These are phyloP conservation scores for Thermothelomyces thermophilus DNA, from an alignment of 2,329 filamentous ascomycete species.

Conservation along the genomic window DNA sequence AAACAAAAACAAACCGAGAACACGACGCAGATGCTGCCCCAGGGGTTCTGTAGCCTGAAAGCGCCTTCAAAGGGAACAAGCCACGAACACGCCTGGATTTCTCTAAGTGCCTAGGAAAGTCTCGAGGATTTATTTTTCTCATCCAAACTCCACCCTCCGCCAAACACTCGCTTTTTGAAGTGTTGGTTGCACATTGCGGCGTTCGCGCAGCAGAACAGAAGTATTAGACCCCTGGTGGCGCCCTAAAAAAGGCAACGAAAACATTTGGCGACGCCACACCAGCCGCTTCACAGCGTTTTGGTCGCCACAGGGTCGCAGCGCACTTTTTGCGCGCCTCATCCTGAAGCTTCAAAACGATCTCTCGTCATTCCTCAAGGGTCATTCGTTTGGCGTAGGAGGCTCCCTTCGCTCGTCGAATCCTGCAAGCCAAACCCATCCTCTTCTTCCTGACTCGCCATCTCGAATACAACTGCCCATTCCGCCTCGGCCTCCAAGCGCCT, in stretches of 20 bases:
- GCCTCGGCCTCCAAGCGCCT: not conserved
- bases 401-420: not conserved
- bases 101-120: too few relatives aligned
- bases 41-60: too few relatives aligned
- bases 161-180: not conserved
- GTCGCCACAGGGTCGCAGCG: not conserved
- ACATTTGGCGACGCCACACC: constrained; percentile 1
- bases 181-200: too few relatives aligned
- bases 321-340: not conserved
- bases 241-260: constrained; percentile 9
- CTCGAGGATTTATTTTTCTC: too few relatives aligned
- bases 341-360: not conserved
- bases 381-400: too few relatives aligned
- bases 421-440: not conserved
- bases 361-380: not conserved
- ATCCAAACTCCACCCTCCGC: not conserved
- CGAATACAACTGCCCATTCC: not conserved
- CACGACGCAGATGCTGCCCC: too few relatives aligned
- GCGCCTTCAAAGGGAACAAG: too few relatives aligned
- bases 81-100: too few relatives aligned
- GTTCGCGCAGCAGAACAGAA: not conserved
- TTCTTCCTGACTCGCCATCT: constrained; percentile 10
- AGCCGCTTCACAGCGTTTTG: constrained; percentile 5
- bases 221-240: not conserved
- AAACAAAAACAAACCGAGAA: too few relatives aligned